Evolutionary conservation across 345 rosid genomes (phyloP).

Genomic region (Camelina neglecta): DNA sequence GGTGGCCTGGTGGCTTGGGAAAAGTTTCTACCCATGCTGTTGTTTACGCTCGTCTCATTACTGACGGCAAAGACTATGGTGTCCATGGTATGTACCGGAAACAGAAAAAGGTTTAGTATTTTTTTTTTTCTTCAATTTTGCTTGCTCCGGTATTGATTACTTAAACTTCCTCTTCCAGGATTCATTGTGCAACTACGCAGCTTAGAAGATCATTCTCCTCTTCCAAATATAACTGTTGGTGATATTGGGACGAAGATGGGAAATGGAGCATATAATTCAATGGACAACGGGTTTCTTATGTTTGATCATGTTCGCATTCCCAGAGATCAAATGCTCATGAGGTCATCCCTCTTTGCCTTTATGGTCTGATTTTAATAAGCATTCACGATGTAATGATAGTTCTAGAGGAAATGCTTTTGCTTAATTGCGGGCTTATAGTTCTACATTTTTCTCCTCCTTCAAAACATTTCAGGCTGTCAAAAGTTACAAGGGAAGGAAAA

Average conservation of each 20-base stretch:
- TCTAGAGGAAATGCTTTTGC: constrained; percentile 20
- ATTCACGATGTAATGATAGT: constrained; percentile 16
- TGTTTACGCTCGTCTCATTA: constrained; percentile 90
- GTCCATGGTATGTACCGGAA: constrained; percentile 69
- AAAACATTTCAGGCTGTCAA: constrained; percentile 68
- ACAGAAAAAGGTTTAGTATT: not conserved
- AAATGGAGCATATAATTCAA: constrained; percentile 85
- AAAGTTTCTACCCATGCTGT: constrained; percentile 88
- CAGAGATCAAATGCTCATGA: constrained; percentile 92
- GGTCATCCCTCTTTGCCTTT: constrained; percentile 51
- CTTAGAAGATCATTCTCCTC: constrained; percentile 95
- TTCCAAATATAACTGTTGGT: constrained; percentile 88
- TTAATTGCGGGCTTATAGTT: constrained; percentile 13
- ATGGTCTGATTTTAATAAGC: not conserved
- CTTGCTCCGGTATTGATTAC: constrained; percentile 24
- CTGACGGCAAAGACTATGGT: constrained; percentile 78
- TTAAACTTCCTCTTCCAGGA: constrained; percentile 57
- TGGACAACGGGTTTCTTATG: constrained; percentile 95
- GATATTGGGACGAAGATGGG: constrained; percentile 98
- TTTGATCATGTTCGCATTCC: constrained; percentile 95
- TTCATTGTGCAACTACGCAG: constrained; percentile 94
- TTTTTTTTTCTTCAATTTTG: not conserved
- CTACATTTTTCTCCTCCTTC: constrained; percentile 32
- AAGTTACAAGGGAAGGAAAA: constrained; percentile 94
- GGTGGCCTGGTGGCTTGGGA: constrained; percentile 99